Evolutionary conservation across 306 rosid genomes (phyloP).

Genomic region (Begonia masoniana): DNA sequence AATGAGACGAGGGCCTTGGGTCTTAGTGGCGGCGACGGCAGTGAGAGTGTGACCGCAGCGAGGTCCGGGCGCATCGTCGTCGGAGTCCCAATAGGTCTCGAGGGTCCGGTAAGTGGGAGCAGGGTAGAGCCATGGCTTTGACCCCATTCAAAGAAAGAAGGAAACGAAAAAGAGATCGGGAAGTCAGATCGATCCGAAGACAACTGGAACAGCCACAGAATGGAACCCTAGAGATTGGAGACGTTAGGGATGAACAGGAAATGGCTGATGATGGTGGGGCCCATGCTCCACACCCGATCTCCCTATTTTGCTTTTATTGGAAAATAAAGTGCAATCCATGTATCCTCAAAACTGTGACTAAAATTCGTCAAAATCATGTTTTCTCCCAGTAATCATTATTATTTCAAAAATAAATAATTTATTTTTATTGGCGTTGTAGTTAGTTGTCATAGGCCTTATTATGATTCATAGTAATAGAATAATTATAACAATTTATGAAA

Average conservation of each 20-base stretch:
- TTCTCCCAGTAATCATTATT: too few species aligned
- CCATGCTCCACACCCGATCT: conserved; percentile 23
- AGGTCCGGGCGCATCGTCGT: conserved; percentile 90
- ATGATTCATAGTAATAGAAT: too few species aligned
- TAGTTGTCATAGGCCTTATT: too few species aligned
- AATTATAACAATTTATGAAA: too few species aligned
- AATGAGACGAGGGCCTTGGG: conserved; percentile 76
- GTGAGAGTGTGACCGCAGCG: conserved; percentile 90
- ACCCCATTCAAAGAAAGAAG: conserved; percentile 31
- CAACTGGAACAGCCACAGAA: not conserved
- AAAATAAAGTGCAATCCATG: too few species aligned
- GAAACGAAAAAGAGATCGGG: conserved; percentile 1
- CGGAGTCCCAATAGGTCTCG: conserved; percentile 73
- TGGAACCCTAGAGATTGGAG: not conserved
- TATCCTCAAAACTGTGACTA: too few species aligned
- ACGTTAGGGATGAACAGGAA: not conserved
- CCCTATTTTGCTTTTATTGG: too few species aligned
- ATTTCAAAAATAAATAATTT: too few species aligned
- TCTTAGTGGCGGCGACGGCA: conserved; percentile 77
- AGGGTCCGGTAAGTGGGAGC: conserved; percentile 66
- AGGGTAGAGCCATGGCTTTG: conserved; percentile 87
- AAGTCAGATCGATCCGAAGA: conserved; percentile 8
- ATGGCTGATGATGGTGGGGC: conserved; percentile 20
- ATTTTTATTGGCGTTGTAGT: too few species aligned
- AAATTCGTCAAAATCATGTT: too few species aligned